Evolutionary conservation across 2,329 filamentous ascomycete species (phyloP).

Genomic region (Diplodia scrobiculata): DNA sequence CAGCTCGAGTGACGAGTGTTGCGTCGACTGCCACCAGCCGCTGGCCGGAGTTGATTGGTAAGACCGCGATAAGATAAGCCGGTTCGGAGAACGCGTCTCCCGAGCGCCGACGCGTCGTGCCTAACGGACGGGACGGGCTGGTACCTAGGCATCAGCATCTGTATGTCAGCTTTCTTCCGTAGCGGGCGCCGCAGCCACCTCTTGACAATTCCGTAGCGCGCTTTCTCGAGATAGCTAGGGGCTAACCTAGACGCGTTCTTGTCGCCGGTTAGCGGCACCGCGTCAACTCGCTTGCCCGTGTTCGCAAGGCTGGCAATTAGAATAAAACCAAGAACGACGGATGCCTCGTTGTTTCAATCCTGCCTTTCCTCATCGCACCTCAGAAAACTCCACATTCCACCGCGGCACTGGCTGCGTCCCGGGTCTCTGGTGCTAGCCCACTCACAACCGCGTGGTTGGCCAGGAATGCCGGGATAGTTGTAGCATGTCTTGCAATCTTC

Average conservation of each 20-base stretch:
- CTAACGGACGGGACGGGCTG: no score
- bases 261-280: neutral
- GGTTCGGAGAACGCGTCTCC: conserved; percentile 8
- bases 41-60: conserved; percentile 6
- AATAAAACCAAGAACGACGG: no score
- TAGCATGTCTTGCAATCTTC: neutral
- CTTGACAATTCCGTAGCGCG: no score
- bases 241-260: neutral
- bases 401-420: no score
- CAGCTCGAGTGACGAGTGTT: neutral
- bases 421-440: no score
- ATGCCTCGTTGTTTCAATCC: no score
- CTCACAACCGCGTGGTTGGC: neutral
- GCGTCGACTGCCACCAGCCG: no score
- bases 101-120: neutral
- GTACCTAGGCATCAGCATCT: no score
- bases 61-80: conserved; percentile 16
- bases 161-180: no score
- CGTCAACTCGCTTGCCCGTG: neutral
- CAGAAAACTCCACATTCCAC: neutral
- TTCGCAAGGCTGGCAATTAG: neutral
- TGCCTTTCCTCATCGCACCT: no score
- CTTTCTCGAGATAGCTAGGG: neutral
- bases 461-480: neutral
- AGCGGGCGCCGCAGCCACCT: no score